phyloP scores from a whole-genome alignment of 441 rosid species.

The Biscutella laevigata region DNA sequence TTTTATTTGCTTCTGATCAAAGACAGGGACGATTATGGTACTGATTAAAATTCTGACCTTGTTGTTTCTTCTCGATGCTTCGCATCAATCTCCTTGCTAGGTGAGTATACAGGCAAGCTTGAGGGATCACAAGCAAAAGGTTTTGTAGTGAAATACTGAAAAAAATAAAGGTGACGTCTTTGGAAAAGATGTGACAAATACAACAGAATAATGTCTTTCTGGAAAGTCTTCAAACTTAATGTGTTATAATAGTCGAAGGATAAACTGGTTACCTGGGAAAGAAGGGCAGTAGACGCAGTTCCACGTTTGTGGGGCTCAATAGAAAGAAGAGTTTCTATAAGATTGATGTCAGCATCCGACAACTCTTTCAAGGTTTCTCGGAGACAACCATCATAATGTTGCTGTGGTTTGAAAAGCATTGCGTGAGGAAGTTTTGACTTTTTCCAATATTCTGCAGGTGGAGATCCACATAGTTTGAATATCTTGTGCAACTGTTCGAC shows the following conservation, averaged over 20 bases:
- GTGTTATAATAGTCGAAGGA: not conserved
- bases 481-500: constrained; percentile 88
- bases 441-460: constrained; percentile 87
- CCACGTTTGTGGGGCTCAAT: constrained; percentile 82
- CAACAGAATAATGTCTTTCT: not conserved
- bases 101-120: constrained; percentile 71
- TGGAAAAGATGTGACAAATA: not conserved
- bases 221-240: not conserved
- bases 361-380: constrained; percentile 50
- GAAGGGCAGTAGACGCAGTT: constrained; percentile 69
- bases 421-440: constrained; percentile 82
- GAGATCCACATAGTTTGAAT: constrained; percentile 92
- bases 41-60: constrained; percentile 37
- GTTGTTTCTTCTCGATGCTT: constrained; percentile 65
- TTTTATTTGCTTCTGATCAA: not conserved
- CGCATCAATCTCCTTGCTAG: constrained; percentile 90
- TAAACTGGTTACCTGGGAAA: constrained; percentile 56
- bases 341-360: constrained; percentile 42
- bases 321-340: constrained; percentile 68
- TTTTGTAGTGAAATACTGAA: constrained; percentile 34
- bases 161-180: constrained; percentile 23
- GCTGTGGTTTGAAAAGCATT: constrained; percentile 81
- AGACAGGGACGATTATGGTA: not conserved
- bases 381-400: constrained; percentile 70
- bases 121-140: constrained; percentile 91